These are phyloP conservation scores for Penicillium antarcticum DNA, from an alignment of 495 filamentous ascomycete species.

Conservation along the genomic window DNA sequence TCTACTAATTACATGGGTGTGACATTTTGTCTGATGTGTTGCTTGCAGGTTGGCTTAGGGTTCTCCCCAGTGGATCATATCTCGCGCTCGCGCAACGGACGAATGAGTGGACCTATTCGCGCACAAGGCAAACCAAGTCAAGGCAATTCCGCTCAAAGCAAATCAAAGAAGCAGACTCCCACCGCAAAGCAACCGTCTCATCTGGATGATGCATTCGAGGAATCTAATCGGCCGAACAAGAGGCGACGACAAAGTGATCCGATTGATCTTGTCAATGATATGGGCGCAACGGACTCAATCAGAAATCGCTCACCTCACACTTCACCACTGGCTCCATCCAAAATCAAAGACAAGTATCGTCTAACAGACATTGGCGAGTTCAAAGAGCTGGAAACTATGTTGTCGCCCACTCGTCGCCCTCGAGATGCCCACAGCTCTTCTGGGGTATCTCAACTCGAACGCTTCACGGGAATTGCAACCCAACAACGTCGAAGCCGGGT, in stretches of 20 bases:
- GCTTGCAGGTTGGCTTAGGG: constrained; percentile 6
- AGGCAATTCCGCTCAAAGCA: constrained; percentile 15
- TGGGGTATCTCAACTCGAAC: constrained; percentile 14
- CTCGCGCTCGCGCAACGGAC: constrained; percentile 22
- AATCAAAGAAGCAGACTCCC: neutral
- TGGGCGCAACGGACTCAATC: no score
- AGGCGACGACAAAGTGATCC: constrained; percentile 25
- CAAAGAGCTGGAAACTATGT: constrained; percentile 19
- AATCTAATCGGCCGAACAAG: constrained; percentile 26
- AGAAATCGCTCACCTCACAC: neutral
- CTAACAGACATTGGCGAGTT: constrained; percentile 13
- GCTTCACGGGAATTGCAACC: constrained; percentile 26
- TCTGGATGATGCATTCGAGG: constrained; percentile 13
- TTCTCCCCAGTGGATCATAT: constrained; percentile 32
- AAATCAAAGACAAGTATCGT: constrained; percentile 6
- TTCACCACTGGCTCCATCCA: constrained; percentile 3
- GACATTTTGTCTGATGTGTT: constrained; percentile 1
- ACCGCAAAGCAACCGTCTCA: neutral
- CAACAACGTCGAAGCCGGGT: constrained; percentile 23
- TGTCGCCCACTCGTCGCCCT: neutral
- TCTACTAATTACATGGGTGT: neutral
- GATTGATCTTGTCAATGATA: neutral
- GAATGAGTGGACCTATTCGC: constrained; percentile 40
- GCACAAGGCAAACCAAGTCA: constrained; percentile 25
- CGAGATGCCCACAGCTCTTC: constrained; percentile 5